Base-by-base conservation (phyloP, 1,284 basidiomycete species). In the Earliella scabrosa region DNA sequence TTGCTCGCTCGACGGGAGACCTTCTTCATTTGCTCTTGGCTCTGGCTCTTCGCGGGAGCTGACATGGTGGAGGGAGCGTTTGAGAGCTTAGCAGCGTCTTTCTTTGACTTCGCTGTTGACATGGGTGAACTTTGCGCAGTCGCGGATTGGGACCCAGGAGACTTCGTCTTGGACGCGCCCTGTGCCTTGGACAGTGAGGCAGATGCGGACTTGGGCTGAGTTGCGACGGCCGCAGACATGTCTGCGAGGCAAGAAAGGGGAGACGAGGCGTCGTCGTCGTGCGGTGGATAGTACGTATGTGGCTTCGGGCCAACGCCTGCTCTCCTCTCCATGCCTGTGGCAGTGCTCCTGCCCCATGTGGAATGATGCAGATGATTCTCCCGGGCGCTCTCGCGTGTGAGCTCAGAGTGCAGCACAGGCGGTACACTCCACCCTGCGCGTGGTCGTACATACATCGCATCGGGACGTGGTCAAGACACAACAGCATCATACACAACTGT, bases 1-100 rank as follows among this genome's bases (percentile, higher is more conserved):
- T 94, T 93, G 69, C 90, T 88, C 14, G 87, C 83, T 44, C 86
- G 82, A 50, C 83, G 79, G 43, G 83, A 68, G 2, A 79, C 66
- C 66, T 86, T 87, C 75, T 88, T 86, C 46, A 69, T 59, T 27
- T 74, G 69, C 6, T 57, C 60, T n/a, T 52, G 57, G n/a, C 55
- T 13, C 14, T 54, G 54, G 1, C 58, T 34, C 32, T 49, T 49
- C 6, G 58, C 56, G 7, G 60, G 41, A 3, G 58, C 10, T 24
- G 60, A 32, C 40, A 56, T 55, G 23, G 62, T 45, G 32, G 60
- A 23, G 39, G 61, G 36, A 27, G 56, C n/a, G 29, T 36, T 50
- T 27, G 50, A 46, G n/a, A 50, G 35, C 52, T 62, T 64, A 18
- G 59, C 35, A 23, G 52, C 56, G 38, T 66, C 66, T 46, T 68